Base-by-base conservation (phyloP, 2,329 filamentous ascomycete species). In the Fusarium nanum region DNA sequence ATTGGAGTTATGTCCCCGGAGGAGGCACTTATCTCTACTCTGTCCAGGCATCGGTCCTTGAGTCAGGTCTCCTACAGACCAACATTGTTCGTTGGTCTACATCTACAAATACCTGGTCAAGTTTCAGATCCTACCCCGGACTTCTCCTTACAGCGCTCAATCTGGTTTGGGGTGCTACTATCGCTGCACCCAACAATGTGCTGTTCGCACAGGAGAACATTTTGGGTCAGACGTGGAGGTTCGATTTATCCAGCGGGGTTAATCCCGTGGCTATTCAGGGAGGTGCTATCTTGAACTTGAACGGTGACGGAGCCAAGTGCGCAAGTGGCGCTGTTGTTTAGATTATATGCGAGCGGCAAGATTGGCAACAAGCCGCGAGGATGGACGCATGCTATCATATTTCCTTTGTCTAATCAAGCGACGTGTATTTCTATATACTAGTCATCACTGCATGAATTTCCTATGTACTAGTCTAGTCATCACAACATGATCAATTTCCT, bases 1-100 rank as follows among this genome's bases (percentile, higher is more conserved):
- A 74, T 16, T 74, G 72, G 72, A 56, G 55, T 4, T 74, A 62
- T 3, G 62, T 74, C 1, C 72, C 70, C 0, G 67, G 70, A 0
- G 67, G 64, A 5, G 70, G 70, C 12, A 46, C 50, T 23, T 73
- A 59, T 4, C 64, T 74, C 12, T 74, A 73, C 5, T 48, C 72
- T 0, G 11, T 69, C 1, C 70, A 73, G 5, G 44, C 52, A 3
- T 68, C 68, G 0, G 18, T 53, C 3, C n/a, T 68, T 7, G 44
- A 56, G 6, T 23, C 10, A 0, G 62, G 60, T 3, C 34, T 67
- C 3, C 12, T 64, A 0, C 14, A 30, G 13, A 70, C 59, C 11
- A 73, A 69, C 6, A 37, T 73, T 2, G 50, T 70, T 1, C 65
- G 71, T 0, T 72, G 67, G 61, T 60, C 49, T 0, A n/a, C 56